A percentile compares a stretch with the other conserved stretches of the same genome.
Evolutionary conservation across 1,284 basidiomycete genomes (phyloP).

Genomic region (Coniferiporia weirii): DNA sequence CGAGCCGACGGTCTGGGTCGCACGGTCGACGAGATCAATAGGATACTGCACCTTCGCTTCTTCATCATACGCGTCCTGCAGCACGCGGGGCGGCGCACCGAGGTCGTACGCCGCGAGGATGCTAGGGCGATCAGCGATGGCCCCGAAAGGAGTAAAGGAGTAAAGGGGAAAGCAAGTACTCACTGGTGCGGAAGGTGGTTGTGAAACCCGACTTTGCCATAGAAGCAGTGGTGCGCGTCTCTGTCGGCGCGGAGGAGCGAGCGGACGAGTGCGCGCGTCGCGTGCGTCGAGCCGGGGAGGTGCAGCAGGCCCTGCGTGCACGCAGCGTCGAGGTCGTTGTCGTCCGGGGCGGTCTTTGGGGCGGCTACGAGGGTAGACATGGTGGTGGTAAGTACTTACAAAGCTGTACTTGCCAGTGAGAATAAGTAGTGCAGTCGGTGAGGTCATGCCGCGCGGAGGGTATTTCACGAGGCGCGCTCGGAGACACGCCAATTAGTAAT

Average conservation of each 20-base stretch:
- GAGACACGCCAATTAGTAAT: too few relatives aligned
- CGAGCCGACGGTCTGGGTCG: slow-evolving; percentile 29
- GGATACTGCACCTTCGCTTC: slow-evolving; percentile 39
- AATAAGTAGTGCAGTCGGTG: too few relatives aligned
- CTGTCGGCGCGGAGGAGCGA: slow-evolving; percentile 51
- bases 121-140: too few relatives aligned
- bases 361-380: too few relatives aligned
- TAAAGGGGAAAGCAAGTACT: too few relatives aligned
- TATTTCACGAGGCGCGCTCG: too few relatives aligned
- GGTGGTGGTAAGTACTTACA: too few relatives aligned
- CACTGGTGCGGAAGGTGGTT: slow-evolving; percentile 63
- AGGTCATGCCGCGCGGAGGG: too few relatives aligned
- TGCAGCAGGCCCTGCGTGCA: slow-evolving; percentile 2
- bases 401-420: too few relatives aligned
- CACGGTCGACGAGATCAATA: slow-evolving; percentile 37
- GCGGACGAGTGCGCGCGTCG: slow-evolving; percentile 41
- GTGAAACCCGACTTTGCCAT: slow-evolving; percentile 44
- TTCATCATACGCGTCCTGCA: slow-evolving; percentile 49
- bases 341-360: too few relatives aligned
- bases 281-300: slow-evolving; percentile 24
- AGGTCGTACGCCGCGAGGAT: slow-evolving; percentile 62
- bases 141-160: too few relatives aligned
- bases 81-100: slow-evolving; percentile 46
- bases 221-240: slow-evolving; percentile 54
- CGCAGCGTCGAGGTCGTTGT: too few relatives aligned